Conservation (phyloP, 2,329 filamentous ascomycete species). For the Phaeophleospora eucalypticola region DNA sequence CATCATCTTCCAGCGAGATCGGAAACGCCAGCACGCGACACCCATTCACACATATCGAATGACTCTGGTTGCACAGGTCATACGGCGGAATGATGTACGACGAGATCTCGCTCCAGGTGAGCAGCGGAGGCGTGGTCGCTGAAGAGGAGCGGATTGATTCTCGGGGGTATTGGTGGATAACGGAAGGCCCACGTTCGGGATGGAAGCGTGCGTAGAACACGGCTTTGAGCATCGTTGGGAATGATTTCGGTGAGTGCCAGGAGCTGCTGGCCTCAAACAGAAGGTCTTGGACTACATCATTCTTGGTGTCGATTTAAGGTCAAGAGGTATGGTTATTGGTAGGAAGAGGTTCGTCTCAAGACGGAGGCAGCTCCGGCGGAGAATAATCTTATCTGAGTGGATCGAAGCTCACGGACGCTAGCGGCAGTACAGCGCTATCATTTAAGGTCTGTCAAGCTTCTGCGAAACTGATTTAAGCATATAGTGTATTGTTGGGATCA, state of each 20-base stretch:
- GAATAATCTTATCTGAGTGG: neutral
- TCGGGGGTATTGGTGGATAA: constrained; percentile 31
- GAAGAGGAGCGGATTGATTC: constrained; percentile 20
- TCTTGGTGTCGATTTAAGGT: constrained; percentile 1
- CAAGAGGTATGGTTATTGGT: neutral
- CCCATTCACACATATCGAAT: constrained; percentile 71
- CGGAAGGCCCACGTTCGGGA: constrained; percentile 41
- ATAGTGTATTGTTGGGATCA: too few species aligned
- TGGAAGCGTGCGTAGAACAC: constrained; percentile 67
- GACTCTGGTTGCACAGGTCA: constrained; percentile 87
- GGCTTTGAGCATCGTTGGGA: constrained; percentile 52
- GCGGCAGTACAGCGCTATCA: neutral
- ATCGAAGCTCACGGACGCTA: neutral
- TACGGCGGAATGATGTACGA: constrained; percentile 93
- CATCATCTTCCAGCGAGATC: constrained; percentile 73
- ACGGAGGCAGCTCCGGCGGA: neutral
- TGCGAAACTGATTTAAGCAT: neutral
- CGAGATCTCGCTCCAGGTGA: constrained; percentile 70
- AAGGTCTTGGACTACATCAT: constrained; percentile 2
- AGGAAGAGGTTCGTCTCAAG: neutral
- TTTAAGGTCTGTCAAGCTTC: constrained; percentile 9
- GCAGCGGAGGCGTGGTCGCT: constrained; percentile 5
- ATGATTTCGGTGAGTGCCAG: neutral
- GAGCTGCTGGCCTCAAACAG: neutral
- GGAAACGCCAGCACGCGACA: constrained; percentile 84